These are phyloP conservation scores for Solanum ossicruentum DNA, from an alignment of 257 asterid genomes.

Conservation along the genomic window DNA sequence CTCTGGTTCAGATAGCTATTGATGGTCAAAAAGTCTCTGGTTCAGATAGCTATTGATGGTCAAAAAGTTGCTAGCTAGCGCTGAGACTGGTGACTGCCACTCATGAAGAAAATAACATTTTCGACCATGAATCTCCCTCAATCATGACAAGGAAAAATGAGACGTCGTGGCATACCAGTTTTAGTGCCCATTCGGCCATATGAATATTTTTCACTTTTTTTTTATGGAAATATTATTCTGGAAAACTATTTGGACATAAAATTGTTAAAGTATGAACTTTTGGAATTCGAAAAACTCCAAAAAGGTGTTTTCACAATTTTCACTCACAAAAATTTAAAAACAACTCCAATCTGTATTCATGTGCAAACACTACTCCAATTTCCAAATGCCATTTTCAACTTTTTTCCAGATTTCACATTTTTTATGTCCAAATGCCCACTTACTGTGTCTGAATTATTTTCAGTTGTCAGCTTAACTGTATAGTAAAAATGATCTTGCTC, in stretches of 20 bases:
- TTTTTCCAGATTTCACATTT: no score
- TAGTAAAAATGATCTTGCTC: background rate
- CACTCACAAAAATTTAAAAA: no score
- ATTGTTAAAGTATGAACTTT: no score
- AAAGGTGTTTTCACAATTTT: no score
- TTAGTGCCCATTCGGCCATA: background rate
- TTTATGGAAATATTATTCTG: no score
- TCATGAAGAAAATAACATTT: background rate
- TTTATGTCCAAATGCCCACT: background rate
- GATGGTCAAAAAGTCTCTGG: background rate
- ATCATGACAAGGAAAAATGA: background rate
- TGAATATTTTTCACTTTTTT: no score
- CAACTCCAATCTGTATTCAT: no score
- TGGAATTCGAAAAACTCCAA: no score
- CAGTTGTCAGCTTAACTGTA: background rate
- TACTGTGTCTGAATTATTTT: background rate
- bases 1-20: background rate
- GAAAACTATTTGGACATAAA: no score
- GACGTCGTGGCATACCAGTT: background rate
- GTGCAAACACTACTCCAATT: no score
- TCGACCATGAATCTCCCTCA: background rate
- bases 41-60: background rate
- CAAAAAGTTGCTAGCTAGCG: background rate
- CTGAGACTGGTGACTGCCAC: background rate
- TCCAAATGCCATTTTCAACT: no score